These are phyloP conservation scores for Colletotrichum truncatum DNA, from an alignment of 2,329 filamentous ascomycete genomes.

Conservation along the genomic window DNA sequence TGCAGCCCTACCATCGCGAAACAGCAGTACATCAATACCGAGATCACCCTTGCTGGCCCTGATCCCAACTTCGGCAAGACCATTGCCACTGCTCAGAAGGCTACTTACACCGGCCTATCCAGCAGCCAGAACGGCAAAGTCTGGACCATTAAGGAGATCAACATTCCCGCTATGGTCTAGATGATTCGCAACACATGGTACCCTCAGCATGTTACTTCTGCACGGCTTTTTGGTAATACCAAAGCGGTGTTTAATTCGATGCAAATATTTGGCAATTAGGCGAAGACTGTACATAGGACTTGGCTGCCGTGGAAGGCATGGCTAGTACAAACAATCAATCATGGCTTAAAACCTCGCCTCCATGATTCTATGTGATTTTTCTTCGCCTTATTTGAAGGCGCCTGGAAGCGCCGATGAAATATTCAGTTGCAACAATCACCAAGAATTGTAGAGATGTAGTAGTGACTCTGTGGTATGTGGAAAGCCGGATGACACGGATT, in stretches of 20 bases:
- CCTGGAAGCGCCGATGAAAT: too few species aligned
- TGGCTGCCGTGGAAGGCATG: background rate
- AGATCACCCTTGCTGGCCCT: background rate
- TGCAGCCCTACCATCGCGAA: conserved; percentile 47
- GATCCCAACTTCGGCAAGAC: conserved; percentile 6
- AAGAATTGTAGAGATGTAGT: too few species aligned
- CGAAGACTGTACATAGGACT: background rate
- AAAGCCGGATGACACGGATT: too few species aligned
- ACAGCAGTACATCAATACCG: conserved; percentile 40
- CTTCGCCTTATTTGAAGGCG: background rate
- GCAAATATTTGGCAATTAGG: background rate
- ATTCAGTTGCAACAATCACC: too few species aligned
- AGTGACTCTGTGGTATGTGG: too few species aligned
- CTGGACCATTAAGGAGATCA: conserved; percentile 18
- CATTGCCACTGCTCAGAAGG: conserved; percentile 9
- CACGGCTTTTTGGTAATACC: background rate
- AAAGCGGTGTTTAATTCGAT: background rate
- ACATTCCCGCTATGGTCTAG: background rate
- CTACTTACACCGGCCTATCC: background rate
- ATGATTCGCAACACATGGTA: accelerated
- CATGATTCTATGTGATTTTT: too few species aligned
- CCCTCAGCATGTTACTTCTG: background rate
- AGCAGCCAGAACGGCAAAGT: conserved; percentile 10
- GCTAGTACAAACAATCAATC: background rate
- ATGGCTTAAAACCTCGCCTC: background rate